Evolutionary conservation across 495 filamentous ascomycete species (phyloP).

Genomic region (Penicillium herquei): DNA sequence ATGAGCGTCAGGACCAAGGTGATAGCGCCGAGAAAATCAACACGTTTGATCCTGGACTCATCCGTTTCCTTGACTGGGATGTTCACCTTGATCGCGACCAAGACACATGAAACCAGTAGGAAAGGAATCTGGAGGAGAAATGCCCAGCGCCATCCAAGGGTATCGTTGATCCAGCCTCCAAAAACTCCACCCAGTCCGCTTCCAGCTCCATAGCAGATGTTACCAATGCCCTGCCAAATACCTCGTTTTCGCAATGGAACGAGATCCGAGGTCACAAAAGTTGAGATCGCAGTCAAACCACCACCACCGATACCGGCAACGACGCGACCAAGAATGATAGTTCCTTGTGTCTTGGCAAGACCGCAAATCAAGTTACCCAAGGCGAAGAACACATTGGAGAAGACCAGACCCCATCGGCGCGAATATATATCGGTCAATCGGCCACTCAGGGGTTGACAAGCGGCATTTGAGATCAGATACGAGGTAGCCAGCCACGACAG

Average conservation of each 20-base stretch:
- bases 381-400: constrained; percentile 79
- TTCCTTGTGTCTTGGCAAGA: constrained; percentile 63
- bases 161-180: constrained; percentile 81
- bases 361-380: constrained; percentile 84
- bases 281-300: constrained; percentile 76
- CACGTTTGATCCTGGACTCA: constrained; percentile 55
- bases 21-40: constrained; percentile 80
- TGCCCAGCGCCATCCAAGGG: constrained; percentile 70
- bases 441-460: constrained; percentile 81
- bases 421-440: constrained; percentile 87
- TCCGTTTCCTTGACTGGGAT: constrained; percentile 73
- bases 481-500: constrained; percentile 89
- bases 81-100: constrained; percentile 67
- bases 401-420: constrained; percentile 70
- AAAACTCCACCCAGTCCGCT: constrained; percentile 59
- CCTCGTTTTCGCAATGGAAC: constrained; percentile 81
- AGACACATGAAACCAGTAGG: constrained; percentile 57
- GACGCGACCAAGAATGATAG: constrained; percentile 77
- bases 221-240: constrained; percentile 81
- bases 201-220: constrained; percentile 74
- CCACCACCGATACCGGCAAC: constrained; percentile 85
- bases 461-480: constrained; percentile 89
- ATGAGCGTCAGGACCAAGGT: constrained; percentile 69
- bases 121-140: constrained; percentile 80
- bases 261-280: constrained; percentile 78